phyloP scores from a whole-genome alignment of 192 early-diverging fungal genomes.

The Chytriomyces confervae region DNA sequence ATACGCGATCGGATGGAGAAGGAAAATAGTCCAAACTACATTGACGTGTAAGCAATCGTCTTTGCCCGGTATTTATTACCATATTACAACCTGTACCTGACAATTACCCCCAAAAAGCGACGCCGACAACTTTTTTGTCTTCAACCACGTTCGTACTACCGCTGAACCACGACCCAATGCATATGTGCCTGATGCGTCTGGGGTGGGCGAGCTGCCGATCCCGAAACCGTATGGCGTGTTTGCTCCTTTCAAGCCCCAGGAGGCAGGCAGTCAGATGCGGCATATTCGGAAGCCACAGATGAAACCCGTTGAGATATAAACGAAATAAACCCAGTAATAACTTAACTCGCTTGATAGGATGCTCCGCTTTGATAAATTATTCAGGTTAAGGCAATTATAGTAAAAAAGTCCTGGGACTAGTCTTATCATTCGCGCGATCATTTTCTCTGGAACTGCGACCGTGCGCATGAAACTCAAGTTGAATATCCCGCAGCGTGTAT shows the following conservation, averaged over 20 bases:
- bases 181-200: conserved; percentile 58
- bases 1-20: conserved; percentile 35
- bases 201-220: conserved; percentile 60
- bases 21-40: conserved; percentile 42
- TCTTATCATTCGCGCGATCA: neutral
- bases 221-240: conserved; percentile 64
- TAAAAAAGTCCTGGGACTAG: no score
- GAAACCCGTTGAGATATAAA: conserved; percentile 62
- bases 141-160: conserved; percentile 52
- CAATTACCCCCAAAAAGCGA: conserved; percentile 37
- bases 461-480: no score
- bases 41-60: conserved; percentile 52
- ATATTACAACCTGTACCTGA: neutral
- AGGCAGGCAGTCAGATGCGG: conserved; percentile 56
- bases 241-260: conserved; percentile 64
- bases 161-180: conserved; percentile 67
- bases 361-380: no score
- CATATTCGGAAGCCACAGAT: conserved; percentile 56
- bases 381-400: no score
- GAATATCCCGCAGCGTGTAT: no score
- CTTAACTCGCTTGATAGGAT: neutral
- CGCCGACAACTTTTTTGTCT: conserved; percentile 60
- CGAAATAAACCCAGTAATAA: conserved; percentile 1
- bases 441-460: no score
- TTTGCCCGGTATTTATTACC: conserved; percentile 7